Base-by-base conservation (phyloP, 108 stramenopile genomes). In the Epithemia pelagica region DNA sequence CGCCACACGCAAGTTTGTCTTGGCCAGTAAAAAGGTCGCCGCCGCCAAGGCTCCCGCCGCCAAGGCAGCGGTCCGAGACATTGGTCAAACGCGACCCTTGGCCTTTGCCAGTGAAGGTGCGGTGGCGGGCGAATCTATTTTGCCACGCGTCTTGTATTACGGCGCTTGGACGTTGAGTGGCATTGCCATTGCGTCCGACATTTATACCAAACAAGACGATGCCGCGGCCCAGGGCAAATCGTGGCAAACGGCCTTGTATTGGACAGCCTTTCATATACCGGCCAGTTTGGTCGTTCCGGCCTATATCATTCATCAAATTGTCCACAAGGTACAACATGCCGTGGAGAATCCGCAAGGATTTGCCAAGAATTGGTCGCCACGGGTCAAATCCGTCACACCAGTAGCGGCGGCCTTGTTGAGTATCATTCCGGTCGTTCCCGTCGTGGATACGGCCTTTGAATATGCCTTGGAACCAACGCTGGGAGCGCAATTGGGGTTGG, bases 51-150 rank as follows among this genome's bases (percentile, higher is more conserved):
- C 53, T 27, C 32, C 70, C 0, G 31, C 69, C 3, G 52, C 69
- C 61, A 62, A 70, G 62, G 32, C 19, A 46, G 37, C 61, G 62
- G 65, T 71, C 21, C 70, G 71, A 2, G 57, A 54, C 15, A 52
- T 66, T 32, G 71, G 71, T 10, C 28, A 65, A 31, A 59, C 37
- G 1, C 71, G 71, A 18, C 65, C 65, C 1, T 28, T 71, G 57
- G 71, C 71, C 31, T 71, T 71, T 66, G 71, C 71, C 37, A 71
- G 71, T 56, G 71, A 71, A 58, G 71, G 71, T 22, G 71, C 71
- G 15, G 71, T 71, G 32, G 71, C 71, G 25, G 71, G 71, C 19
- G 64, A 66, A 2, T 30, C 65, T 21, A 0, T 71, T 3, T 27
- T 71, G 37, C 71, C 71, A 10, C 56, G 57, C 2, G 58, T 59